Conservation (phyloP, 2,329 filamentous ascomycete species). For the Ceratocystis papillata region DNA sequence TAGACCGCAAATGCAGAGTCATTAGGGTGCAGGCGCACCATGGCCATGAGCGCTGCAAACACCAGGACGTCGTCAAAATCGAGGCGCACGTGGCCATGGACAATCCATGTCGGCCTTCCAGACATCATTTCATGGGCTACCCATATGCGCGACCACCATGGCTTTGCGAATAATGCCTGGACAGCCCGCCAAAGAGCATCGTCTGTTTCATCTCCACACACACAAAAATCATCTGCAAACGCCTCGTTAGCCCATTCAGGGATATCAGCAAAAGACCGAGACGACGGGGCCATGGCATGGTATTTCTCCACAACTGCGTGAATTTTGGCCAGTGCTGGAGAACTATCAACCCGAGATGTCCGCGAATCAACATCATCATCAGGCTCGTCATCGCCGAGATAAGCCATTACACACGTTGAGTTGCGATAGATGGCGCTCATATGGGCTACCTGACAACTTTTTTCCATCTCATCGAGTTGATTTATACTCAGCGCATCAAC, state of each 20-base stretch:
- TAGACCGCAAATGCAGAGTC: slow-evolving; percentile 24
- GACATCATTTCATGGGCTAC: slow-evolving; percentile 23
- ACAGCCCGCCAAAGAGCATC: slow-evolving; percentile 23
- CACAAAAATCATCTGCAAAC: slow-evolving; percentile 24
- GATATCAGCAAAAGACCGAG: slow-evolving; percentile 15
- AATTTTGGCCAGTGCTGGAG: slow-evolving; percentile 24
- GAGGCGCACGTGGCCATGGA: slow-evolving; percentile 21
- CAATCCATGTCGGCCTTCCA: slow-evolving; percentile 23
- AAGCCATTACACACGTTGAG: slow-evolving; percentile 25
- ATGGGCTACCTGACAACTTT: slow-evolving; percentile 27
- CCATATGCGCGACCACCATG: slow-evolving; percentile 26
- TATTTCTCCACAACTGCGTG: slow-evolving; percentile 23
- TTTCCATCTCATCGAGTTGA: slow-evolving; percentile 27
- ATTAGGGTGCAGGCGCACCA: slow-evolving; percentile 23
- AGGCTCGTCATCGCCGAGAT: slow-evolving; percentile 24
- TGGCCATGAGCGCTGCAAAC: slow-evolving; percentile 25
- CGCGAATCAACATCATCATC: background rate
- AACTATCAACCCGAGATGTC: background rate
- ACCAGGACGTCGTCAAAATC: slow-evolving; percentile 21
- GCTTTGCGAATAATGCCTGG: slow-evolving; percentile 23
- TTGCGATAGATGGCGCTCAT: slow-evolving; percentile 27
- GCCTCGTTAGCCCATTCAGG: slow-evolving; percentile 22
- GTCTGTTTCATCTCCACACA: slow-evolving; percentile 24
- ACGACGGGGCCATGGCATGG: slow-evolving; percentile 16
- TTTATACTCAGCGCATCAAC: slow-evolving; percentile 29